A percentile compares a stretch with the other conserved stretches of the same genome.
Conservation (phyloP, 2,329 filamentous ascomycete genomes). For the Metarhizium rileyi region DNA sequence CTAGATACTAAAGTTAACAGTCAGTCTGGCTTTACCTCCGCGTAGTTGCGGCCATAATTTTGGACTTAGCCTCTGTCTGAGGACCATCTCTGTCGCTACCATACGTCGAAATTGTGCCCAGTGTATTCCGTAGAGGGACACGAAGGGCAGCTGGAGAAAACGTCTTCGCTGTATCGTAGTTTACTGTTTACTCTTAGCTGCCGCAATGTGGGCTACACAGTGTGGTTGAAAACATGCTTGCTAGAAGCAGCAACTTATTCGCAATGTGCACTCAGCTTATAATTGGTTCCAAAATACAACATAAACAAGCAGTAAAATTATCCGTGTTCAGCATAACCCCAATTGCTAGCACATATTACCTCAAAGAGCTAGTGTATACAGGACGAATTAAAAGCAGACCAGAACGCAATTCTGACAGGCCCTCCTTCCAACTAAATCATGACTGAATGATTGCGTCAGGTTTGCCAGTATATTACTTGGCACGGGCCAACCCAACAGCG, state of each 20-base stretch:
- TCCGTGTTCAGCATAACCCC: background rate
- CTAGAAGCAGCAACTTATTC: background rate
- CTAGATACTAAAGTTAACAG: too few relatives aligned
- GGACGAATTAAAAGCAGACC: background rate
- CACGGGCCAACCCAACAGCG: constrained; percentile 79
- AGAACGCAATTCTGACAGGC: background rate
- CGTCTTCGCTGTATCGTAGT: too few relatives aligned
- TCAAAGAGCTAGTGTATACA: background rate
- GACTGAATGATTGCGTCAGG: background rate
- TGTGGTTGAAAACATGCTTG: too few relatives aligned
- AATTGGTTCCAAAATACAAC: background rate
- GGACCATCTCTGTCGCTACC: too few relatives aligned
- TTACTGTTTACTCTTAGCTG: too few relatives aligned
- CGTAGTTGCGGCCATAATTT: too few relatives aligned
- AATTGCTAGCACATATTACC: background rate
- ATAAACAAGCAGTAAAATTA: background rate
- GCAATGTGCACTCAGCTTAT: background rate
- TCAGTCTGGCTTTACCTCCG: too few relatives aligned
- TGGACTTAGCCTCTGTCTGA: too few relatives aligned
- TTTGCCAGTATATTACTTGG: constrained; percentile 44
- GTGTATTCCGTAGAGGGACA: too few relatives aligned
- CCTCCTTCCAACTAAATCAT: background rate
- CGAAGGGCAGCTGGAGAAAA: too few relatives aligned
- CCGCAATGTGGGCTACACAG: too few relatives aligned
- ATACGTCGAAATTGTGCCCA: too few relatives aligned